phyloP scores from a whole-genome alignment of 495 filamentous ascomycete species.

The Penicillium fimorum region DNA sequence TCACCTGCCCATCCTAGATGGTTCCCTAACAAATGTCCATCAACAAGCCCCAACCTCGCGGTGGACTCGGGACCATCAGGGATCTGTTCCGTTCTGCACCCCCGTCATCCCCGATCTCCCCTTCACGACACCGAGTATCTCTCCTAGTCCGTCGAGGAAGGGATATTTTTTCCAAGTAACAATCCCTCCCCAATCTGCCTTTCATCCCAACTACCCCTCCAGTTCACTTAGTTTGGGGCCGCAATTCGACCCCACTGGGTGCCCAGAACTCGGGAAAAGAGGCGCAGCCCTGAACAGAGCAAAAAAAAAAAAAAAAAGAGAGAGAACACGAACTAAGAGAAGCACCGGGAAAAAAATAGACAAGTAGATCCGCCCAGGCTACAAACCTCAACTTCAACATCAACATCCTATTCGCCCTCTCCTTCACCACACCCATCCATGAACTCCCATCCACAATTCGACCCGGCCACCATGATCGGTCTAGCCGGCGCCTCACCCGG shows the following conservation, averaged over 20 bases:
- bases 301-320: not conserved
- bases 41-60: slow-evolving; percentile 37
- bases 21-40: slow-evolving; percentile 42
- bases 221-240: slow-evolving; percentile 1
- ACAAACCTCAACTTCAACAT: not conserved
- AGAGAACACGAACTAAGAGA: slow-evolving; percentile 8
- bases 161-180: slow-evolving; percentile 43
- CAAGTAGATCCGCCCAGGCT: slow-evolving; percentile 6
- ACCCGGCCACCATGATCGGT: slow-evolving; percentile 43
- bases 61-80: slow-evolving; percentile 38
- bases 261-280: slow-evolving; percentile 6
- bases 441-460: slow-evolving; percentile 38
- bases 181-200: slow-evolving; percentile 15
- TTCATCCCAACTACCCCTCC: slow-evolving; percentile 9
- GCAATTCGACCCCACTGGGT: slow-evolving; percentile 12
- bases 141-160: slow-evolving; percentile 43
- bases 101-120: slow-evolving; percentile 30
- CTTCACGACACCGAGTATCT: slow-evolving; percentile 36
- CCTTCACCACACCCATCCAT: slow-evolving; percentile 25
- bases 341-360: slow-evolving; percentile 7
- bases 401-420: slow-evolving; percentile 11
- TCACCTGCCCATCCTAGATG: slow-evolving; percentile 21
- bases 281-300: not conserved
- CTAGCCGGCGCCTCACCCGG: slow-evolving; percentile 37
- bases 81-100: slow-evolving; percentile 39